Evolutionary conservation across 2,329 filamentous ascomycete genomes (phyloP), one percentile per base, ranked within the genome.

Genomic region (Coleophoma crateriformis): DNA sequence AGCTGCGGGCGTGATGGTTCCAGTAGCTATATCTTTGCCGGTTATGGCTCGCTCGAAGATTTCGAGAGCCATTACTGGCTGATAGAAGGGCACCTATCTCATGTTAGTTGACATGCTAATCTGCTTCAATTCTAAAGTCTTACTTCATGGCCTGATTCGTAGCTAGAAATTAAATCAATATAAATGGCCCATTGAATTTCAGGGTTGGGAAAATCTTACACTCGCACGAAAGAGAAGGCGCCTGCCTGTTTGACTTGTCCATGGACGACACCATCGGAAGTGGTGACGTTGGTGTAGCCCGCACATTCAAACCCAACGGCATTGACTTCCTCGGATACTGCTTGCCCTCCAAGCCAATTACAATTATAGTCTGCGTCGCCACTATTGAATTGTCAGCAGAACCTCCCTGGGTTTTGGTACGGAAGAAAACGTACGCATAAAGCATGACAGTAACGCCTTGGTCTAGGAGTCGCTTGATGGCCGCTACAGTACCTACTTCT

Each of bases 221-320:
- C 72, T 10, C 84, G 74, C 34, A 78, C 78, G 61, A 87, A 87
- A 22, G 76, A 79, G 51, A 87, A 77, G 57, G 88, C 88, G 8
- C 84, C 87, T 55, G 80, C 86, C 67, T 92, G 87, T 12, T 87
- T 79, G 0, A 89, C 87, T 54, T 81, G 78, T 7, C 88, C 88
- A 51, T 81, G 78, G 64, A 85, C 84, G 65, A 79, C 64, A 10
- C 74, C 72, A 42, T 76, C 76, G 60, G 88, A 85, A 19, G 88
- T 82, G 4, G 79, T 69, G 54, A 94, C 79, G 19, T 85, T 80
- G 0, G 79, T 77, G 62, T 91, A 94, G 1, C 87, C 87, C 0
- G 88, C 83, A 63, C 58, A 27, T 57, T 56, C 11, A 66, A 80
- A 74, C 1, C 87, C 68, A 1, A 63, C 12, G 68, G 71, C 33